Conservation (phyloP, 192 early-diverging fungal species). For the Spinellus fusiger region DNA sequence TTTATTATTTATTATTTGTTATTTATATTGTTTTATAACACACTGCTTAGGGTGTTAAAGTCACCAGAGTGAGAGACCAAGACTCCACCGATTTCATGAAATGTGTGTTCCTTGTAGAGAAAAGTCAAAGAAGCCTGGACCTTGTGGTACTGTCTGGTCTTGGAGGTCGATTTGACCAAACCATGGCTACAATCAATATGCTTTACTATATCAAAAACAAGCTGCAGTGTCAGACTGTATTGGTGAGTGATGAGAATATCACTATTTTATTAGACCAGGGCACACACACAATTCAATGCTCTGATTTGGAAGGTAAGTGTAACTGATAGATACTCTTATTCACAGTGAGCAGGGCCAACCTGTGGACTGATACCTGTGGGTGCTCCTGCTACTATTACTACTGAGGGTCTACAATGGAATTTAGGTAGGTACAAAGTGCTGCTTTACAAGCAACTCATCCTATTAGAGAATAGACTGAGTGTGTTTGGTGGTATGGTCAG, state of each 20-base stretch:
- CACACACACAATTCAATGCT: conserved; percentile 33
- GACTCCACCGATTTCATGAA: conserved; percentile 89
- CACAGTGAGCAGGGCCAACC: conserved; percentile 46
- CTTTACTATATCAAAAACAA: conserved; percentile 58
- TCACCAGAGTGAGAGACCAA: conserved; percentile 41
- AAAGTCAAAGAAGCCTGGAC: conserved; percentile 30
- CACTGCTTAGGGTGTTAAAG: conserved; percentile 46
- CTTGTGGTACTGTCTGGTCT: conserved; percentile 79
- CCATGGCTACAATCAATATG: conserved; percentile 71
- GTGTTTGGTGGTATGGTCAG: conserved; percentile 74
- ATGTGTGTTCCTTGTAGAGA: conserved; percentile 50
- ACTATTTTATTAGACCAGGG: conserved; percentile 64
- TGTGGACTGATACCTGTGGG: conserved; percentile 88
- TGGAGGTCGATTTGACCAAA: conserved; percentile 87
- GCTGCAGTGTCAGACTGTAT: conserved; percentile 43
- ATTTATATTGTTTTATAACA: too few species aligned
- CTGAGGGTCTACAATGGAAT: conserved; percentile 80
- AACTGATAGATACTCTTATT: background rate
- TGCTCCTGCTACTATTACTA: conserved; percentile 54
- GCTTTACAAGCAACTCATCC: conserved; percentile 18
- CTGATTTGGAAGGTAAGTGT: conserved; percentile 50
- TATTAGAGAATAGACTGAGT: conserved; percentile 17
- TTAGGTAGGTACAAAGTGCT: conserved; percentile 54
- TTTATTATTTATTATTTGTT: too few species aligned
- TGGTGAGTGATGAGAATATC: conserved; percentile 72